Evolutionary conservation across 2,329 filamentous ascomycete genomes (phyloP).

Genomic region (Coniochaeta sp.): DNA sequence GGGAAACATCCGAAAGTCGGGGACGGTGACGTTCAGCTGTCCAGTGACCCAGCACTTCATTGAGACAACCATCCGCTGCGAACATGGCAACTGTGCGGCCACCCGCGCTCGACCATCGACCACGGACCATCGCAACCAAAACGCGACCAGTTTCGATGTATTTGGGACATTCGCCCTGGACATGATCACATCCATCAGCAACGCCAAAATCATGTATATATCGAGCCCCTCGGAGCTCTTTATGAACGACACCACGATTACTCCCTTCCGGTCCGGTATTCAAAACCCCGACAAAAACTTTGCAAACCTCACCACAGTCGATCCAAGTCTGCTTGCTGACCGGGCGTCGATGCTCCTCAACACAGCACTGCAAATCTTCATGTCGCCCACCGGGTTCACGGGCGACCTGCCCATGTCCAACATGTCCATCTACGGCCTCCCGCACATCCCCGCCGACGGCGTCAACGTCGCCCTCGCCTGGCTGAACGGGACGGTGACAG

Average conservation of each 20-base stretch:
- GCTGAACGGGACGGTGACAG: neutral
- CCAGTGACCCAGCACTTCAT: constrained; percentile 1
- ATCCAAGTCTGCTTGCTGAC: neutral
- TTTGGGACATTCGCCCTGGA: neutral
- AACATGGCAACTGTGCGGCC: neutral
- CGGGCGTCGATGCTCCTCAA: constrained; percentile 1
- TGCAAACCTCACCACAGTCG: neutral
- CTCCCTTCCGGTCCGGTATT: neutral
- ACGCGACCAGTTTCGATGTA: neutral
- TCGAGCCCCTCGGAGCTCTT: constrained; percentile 1
- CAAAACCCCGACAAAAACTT: neutral
- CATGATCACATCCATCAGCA: neutral
- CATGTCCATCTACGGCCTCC: neutral
- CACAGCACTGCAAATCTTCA: constrained; percentile 2
- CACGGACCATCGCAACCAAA: neutral
- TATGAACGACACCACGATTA: neutral
- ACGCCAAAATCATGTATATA: neutral
- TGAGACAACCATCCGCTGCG: constrained; percentile 1
- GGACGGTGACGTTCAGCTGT: neutral
- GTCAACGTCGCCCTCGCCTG: neutral
- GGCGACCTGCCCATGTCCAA: neutral
- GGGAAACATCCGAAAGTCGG: neutral
- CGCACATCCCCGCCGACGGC: constrained; percentile 1
- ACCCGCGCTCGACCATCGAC: neutral
- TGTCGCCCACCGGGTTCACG: neutral